Percentiles rank a stretch among this genome's conserved stretches.
Evolutionary conservation across 1,139 yeast genomes (phyloP).

Genomic region (Magnusiomyces sp.): DNA sequence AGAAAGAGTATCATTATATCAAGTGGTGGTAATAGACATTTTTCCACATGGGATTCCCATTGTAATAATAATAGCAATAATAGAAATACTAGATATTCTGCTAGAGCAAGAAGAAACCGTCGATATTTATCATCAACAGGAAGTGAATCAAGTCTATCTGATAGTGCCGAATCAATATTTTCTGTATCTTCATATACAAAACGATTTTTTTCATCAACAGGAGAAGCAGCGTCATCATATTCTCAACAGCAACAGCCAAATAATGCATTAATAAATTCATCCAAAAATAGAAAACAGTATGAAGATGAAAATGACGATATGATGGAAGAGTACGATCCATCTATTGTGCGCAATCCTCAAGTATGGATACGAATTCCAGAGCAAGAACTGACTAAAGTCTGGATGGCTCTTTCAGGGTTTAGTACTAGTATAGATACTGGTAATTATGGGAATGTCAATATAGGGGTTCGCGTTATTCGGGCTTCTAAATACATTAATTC

Average conservation of each 20-base stretch:
- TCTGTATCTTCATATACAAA: no score
- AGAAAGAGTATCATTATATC: background rate
- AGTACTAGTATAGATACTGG: slow-evolving; percentile 11
- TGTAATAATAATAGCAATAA: no score
- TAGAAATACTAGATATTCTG: no score
- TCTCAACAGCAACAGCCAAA: no score
- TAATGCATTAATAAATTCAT: no score
- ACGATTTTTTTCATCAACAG: no score
- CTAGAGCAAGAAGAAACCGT: no score
- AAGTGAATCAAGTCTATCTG: slow-evolving; percentile 3
- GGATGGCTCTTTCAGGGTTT: slow-evolving; percentile 24
- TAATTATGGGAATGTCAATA: slow-evolving; percentile 14
- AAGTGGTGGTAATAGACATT: no score
- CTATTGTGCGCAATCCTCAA: slow-evolving; percentile 14
- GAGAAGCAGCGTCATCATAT: no score
- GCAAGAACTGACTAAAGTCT: slow-evolving; percentile 20
- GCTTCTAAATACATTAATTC: slow-evolving; percentile 23
- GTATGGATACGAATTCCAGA: slow-evolving; percentile 25
- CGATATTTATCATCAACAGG: slow-evolving; percentile 3
- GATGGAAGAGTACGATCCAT: background rate
- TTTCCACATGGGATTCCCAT: no score
- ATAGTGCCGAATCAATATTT: no score
- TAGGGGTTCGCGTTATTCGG: slow-evolving; percentile 22
- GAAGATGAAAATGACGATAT: background rate
- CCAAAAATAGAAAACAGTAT: no score